Conservation (phyloP, 129 eudicot species). For the Flaveria trinervia region DNA sequence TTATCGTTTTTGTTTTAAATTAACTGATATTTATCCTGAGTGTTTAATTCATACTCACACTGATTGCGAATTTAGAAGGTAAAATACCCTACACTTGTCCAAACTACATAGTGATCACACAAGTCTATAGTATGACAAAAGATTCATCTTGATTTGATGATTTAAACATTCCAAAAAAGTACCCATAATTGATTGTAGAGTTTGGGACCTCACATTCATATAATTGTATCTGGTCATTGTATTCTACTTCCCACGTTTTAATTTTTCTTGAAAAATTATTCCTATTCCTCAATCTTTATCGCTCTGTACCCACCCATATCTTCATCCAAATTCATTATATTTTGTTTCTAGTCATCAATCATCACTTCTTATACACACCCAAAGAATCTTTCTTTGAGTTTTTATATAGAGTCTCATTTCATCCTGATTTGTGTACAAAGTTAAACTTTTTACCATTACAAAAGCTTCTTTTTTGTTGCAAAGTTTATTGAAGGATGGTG, state of each 20-base stretch:
- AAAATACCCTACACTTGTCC: too few species aligned
- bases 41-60: too few species aligned
- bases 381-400: slow-evolving; percentile 32
- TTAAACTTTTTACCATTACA: not conserved
- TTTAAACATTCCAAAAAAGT: too few species aligned
- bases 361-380: slow-evolving; percentile 39
- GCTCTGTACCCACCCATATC: slow-evolving; percentile 40
- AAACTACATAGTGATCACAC: too few species aligned
- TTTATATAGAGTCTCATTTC: slow-evolving; percentile 26
- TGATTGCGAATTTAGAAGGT: too few species aligned
- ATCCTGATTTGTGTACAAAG: slow-evolving; percentile 17
- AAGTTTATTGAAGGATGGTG: not conserved
- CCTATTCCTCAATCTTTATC: slow-evolving; percentile 14
- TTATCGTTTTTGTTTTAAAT: too few species aligned
- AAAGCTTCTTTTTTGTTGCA: too few species aligned
- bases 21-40: too few species aligned
- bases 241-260: slow-evolving; percentile 17
- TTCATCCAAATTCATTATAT: slow-evolving; percentile 44
- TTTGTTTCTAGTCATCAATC: slow-evolving; percentile 29
- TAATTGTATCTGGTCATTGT: slow-evolving; percentile 38
- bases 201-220: slow-evolving; percentile 31
- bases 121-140: too few species aligned
- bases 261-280: slow-evolving; percentile 10
- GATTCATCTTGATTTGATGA: too few species aligned
- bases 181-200: too few species aligned